phyloP scores from a whole-genome alignment of 2,329 filamentous ascomycete genomes.

The Xylariaceae sp. region DNA sequence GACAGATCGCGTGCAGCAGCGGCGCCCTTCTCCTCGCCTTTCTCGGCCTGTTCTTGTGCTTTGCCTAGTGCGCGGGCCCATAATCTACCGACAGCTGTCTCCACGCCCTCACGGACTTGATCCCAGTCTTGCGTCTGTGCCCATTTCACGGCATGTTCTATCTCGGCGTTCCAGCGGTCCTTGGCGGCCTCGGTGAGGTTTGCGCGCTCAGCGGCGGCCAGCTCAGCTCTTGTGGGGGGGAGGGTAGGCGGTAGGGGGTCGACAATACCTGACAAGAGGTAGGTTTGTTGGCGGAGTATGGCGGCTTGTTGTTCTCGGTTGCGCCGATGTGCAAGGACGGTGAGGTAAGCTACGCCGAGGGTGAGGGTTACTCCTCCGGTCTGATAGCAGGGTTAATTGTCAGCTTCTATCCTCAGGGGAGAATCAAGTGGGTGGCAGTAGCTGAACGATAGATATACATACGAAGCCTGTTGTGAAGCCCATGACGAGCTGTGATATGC shows the following conservation, averaged over 20 bases:
- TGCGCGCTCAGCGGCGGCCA: constrained; percentile 57
- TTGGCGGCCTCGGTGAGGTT: constrained; percentile 71
- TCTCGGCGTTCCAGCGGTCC: constrained; percentile 78
- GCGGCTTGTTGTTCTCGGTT: constrained; percentile 66
- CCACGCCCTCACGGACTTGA: constrained; percentile 63
- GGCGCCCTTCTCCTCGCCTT: constrained; percentile 29
- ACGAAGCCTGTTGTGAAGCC: constrained; percentile 79
- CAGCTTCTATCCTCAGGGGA: neutral
- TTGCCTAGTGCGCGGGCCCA: constrained; percentile 50
- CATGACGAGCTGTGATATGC: constrained; percentile 54
- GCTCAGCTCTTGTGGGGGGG: constrained; percentile 57
- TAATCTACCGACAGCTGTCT: constrained; percentile 53
- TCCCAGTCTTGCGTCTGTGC: constrained; percentile 71
- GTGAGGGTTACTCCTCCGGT: constrained; percentile 78
- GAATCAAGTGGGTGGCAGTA: no score
- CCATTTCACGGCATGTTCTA: constrained; percentile 70
- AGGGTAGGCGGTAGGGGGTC: constrained; percentile 53
- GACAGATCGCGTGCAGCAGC: constrained; percentile 39
- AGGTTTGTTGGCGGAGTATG: constrained; percentile 62
- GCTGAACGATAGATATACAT: no score
- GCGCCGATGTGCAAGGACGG: constrained; percentile 71
- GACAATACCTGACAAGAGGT: constrained; percentile 58
- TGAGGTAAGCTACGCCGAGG: constrained; percentile 74
- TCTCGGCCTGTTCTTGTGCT: constrained; percentile 36
- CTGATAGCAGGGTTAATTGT: constrained; percentile 48